Evolutionary conservation across 2,329 filamentous ascomycete genomes (phyloP), one percentile per base, ranked within the genome.

Genomic region (Diaporthe vaccinii): DNA sequence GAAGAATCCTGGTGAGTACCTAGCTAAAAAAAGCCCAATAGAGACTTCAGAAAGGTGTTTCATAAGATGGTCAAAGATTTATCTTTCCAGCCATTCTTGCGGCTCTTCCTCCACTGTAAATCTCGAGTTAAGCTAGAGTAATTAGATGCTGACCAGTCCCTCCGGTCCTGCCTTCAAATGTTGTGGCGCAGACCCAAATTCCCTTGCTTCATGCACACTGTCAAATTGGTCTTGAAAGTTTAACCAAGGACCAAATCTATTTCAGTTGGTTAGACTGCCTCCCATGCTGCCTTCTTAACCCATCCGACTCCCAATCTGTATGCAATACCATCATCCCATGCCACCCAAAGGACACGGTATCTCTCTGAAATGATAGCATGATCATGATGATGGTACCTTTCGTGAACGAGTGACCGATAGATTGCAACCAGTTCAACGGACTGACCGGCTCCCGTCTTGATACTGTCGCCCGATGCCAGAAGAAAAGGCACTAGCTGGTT

Each of bases 231-330:
- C 28, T 15, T 44, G 12, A 9, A 4, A 3, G 22, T 12, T 44
- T 20, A 68, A 9, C 62, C 62, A 51, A 51, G 62, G 3, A 68
- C 31, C 44, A 68, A 6, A 14, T 68, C 44, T 68, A 68, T 17
- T 9, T 25, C 44, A n/a, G 44, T 51, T 36, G 5, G 61, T 5
- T 51, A 17, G 22, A 4, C 7, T 0, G 1, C 3, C 28, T 67
- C 61, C 44, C 61, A 67, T 2, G 44, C 44, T 51, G 17, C 10
- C 61, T 4, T 67, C 28, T 67, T 28, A 36, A 51, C 61, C 61
- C 61, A 67, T 15, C 61, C 61, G 20, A 67, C 61, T 51, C 61
- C 61, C 61, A 67, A n/a, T 15, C 61, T 44, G 31, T 67, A 67
- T 2, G 61, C 61, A 51, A 51, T 67, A 9, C 44, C 61, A 36